phyloP scores from a whole-genome alignment of 306 rosid genomes.

The Neltuma alba region DNA sequence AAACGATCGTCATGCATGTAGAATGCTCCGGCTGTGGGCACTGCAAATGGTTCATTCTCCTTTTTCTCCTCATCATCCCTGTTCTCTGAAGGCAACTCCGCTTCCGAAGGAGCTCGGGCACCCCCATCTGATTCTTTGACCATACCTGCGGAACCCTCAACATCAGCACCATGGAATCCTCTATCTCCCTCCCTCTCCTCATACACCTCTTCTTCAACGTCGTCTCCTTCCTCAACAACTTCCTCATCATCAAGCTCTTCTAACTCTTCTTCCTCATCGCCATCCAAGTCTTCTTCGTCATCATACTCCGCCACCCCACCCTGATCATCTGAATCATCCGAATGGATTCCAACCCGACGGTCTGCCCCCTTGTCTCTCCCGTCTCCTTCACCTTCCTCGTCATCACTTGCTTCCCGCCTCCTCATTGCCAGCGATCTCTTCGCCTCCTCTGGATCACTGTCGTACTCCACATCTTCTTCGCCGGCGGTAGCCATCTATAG shows the following conservation, averaged over 20 bases:
- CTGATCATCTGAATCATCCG: slow-evolving; percentile 78
- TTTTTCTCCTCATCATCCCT: slow-evolving; percentile 68
- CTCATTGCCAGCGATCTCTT: slow-evolving; percentile 79
- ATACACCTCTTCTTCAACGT: slow-evolving; percentile 36
- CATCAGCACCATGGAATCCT: slow-evolving; percentile 31
- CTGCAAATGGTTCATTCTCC: slow-evolving; percentile 94
- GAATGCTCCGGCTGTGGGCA: slow-evolving; percentile 97
- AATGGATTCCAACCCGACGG: slow-evolving; percentile 51
- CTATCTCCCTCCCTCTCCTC: slow-evolving; percentile 44
- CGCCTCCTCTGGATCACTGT: slow-evolving; percentile 89
- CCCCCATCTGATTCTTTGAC: slow-evolving; percentile 51
- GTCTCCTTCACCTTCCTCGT: slow-evolving; percentile 68
- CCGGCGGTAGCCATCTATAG: slow-evolving; percentile 55
- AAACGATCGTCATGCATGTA: slow-evolving; percentile 97
- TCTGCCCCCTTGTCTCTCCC: slow-evolving; percentile 52
- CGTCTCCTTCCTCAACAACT: slow-evolving; percentile 31
- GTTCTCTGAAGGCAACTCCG: slow-evolving; percentile 43
- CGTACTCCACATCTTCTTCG: slow-evolving; percentile 79
- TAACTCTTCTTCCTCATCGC: slow-evolving; percentile 50
- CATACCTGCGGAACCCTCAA: slow-evolving; percentile 37
- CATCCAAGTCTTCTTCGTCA: slow-evolving; percentile 56
- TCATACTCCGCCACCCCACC: slow-evolving; percentile 90
- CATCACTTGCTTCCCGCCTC: slow-evolving; percentile 88
- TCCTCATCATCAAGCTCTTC: slow-evolving; percentile 46
- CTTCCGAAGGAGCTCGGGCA: slow-evolving; percentile 44